Evolutionary conservation across 441 rosid genomes (phyloP).

Genomic region (Jatropha multifida): DNA sequence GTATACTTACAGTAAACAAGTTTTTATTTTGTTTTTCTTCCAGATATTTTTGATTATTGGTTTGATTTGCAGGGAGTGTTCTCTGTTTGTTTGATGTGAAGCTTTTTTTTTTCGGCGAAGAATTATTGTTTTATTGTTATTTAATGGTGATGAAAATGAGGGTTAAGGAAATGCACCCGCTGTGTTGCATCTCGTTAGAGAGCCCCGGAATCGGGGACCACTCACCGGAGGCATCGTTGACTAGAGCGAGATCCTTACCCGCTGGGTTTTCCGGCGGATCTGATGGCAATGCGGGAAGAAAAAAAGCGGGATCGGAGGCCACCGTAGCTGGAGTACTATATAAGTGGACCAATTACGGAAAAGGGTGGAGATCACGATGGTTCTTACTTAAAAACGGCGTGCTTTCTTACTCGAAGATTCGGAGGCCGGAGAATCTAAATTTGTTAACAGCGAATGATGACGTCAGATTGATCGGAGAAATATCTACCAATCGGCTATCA

Average conservation of each 20-base stretch:
- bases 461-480: constrained; percentile 78
- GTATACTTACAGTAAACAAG: background rate
- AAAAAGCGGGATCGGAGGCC: constrained; percentile 46
- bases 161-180: constrained; percentile 88
- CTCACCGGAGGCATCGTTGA: constrained; percentile 56
- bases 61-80: constrained; percentile 10
- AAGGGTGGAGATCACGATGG: constrained; percentile 99
- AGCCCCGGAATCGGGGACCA: constrained; percentile 53
- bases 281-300: constrained; percentile 37
- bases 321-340: constrained; percentile 82
- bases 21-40: background rate
- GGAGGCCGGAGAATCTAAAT: constrained; percentile 62
- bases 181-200: constrained; percentile 87
- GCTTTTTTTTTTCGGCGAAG: background rate
- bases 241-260: constrained; percentile 69
- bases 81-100: constrained; percentile 14
- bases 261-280: constrained; percentile 46
- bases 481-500: constrained; percentile 53
- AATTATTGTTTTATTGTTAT: background rate
- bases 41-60: background rate
- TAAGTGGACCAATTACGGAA: constrained; percentile 98
- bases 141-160: constrained; percentile 57
- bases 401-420: constrained; percentile 83
- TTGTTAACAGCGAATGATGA: constrained; percentile 50
- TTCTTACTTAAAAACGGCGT: constrained; percentile 75